A percentile compares a stretch with the other conserved stretches of the same genome.
phyloP scores from a whole-genome alignment of 148 eudicot species.

The Silene uniflora region DNA sequence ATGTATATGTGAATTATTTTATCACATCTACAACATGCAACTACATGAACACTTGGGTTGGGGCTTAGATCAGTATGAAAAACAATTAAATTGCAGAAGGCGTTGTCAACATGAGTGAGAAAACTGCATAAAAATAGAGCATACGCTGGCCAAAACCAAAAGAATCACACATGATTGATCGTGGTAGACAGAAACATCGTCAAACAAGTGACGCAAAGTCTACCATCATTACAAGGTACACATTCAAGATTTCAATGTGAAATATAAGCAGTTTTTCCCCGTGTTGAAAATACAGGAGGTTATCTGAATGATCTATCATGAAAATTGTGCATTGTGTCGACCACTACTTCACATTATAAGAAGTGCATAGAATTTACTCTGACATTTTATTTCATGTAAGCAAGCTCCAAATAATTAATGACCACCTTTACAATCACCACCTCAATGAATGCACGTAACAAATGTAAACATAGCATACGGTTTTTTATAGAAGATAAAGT shows the following conservation, averaged over 20 bases:
- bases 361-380: too few species aligned
- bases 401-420: background rate
- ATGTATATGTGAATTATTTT: background rate
- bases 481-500: too few species aligned
- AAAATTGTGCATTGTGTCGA: background rate
- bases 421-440: background rate
- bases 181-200: background rate
- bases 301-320: background rate
- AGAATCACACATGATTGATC: background rate
- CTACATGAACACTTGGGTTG: background rate
- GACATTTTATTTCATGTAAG: background rate
- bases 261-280: background rate
- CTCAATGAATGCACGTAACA: background rate
- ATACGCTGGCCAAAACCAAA: background rate
- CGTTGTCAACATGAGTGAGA: background rate
- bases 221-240: background rate
- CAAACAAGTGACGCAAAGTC: background rate
- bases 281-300: background rate
- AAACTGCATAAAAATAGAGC: background rate
- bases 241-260: background rate
- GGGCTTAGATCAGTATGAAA: background rate
- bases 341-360: background rate
- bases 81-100: background rate
- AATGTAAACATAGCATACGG: background rate
- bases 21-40: conserved; percentile 1